Conservation (phyloP, 176 grass and related monocot genomes). For the Guadua angustifolia region DNA sequence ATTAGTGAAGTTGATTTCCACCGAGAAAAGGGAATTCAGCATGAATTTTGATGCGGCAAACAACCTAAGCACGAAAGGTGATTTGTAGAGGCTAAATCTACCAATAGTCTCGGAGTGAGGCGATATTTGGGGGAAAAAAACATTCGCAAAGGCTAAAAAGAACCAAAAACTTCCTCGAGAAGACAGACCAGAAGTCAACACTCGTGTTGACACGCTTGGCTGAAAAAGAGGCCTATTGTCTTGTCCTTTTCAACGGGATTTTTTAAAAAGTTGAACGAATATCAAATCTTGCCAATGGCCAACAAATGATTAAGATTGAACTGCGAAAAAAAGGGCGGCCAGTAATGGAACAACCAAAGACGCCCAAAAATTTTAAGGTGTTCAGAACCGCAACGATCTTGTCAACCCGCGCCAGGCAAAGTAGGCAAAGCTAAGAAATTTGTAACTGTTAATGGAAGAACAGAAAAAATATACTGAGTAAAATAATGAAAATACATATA, state of each 20-base stretch:
- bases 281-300: neutral
- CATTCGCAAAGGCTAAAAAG: too few relatives aligned
- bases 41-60: too few relatives aligned
- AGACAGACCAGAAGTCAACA: neutral
- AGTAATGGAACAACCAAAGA: neutral
- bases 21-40: too few relatives aligned
- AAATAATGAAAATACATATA: neutral
- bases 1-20: too few relatives aligned
- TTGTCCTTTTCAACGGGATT: neutral
- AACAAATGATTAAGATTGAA: neutral
- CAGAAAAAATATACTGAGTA: neutral
- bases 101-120: too few relatives aligned
- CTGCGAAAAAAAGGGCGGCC: neutral
- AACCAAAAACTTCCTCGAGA: neutral
- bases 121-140: too few relatives aligned
- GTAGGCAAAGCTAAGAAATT: neutral
- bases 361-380: neutral
- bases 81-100: too few relatives aligned
- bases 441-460: neutral
- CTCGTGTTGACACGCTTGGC: neutral
- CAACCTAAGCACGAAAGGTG: too few relatives aligned
- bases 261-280: too few relatives aligned
- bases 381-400: neutral
- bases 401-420: constrained; percentile 22
- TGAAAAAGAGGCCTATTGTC: neutral